Evolutionary conservation across 495 filamentous ascomycete species (phyloP).

Genomic region (Evernia prunastri): DNA sequence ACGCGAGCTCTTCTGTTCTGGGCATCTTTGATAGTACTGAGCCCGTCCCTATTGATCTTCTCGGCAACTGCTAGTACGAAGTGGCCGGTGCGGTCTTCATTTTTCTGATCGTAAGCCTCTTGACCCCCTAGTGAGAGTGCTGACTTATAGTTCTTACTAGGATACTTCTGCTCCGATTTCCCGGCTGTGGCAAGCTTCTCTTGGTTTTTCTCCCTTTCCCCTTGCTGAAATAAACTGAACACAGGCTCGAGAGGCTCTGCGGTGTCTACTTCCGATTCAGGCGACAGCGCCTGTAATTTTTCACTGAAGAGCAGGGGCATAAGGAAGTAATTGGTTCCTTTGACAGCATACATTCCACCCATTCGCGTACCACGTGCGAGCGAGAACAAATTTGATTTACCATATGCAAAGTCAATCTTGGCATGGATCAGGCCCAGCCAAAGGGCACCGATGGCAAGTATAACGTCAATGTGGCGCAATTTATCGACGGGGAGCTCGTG

Average conservation of each 20-base stretch:
- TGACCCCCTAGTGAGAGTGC: background rate
- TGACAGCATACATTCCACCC: background rate
- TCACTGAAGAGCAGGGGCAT: background rate
- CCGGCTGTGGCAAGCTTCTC: background rate
- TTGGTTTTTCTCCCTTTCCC: background rate
- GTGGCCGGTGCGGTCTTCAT: background rate
- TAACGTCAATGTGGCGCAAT: background rate
- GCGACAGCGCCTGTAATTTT: background rate
- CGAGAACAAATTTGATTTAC: background rate
- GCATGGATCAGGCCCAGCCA: background rate
- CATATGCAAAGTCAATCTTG: background rate
- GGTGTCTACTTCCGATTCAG: background rate
- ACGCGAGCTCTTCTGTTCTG: background rate
- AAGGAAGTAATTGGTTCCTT: background rate
- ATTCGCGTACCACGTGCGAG: background rate
- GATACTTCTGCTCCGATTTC: background rate
- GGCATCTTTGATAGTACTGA: background rate
- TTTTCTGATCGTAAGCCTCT: background rate
- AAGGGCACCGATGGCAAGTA: constrained; percentile 1
- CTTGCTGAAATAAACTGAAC: background rate
- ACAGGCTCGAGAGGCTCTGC: background rate
- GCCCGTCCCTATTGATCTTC: background rate
- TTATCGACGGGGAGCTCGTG: background rate
- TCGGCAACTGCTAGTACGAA: background rate
- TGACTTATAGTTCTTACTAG: background rate